Evolutionary conservation across 2,329 filamentous ascomycete species (phyloP).

Genomic region (Sporothrix schenckii): DNA sequence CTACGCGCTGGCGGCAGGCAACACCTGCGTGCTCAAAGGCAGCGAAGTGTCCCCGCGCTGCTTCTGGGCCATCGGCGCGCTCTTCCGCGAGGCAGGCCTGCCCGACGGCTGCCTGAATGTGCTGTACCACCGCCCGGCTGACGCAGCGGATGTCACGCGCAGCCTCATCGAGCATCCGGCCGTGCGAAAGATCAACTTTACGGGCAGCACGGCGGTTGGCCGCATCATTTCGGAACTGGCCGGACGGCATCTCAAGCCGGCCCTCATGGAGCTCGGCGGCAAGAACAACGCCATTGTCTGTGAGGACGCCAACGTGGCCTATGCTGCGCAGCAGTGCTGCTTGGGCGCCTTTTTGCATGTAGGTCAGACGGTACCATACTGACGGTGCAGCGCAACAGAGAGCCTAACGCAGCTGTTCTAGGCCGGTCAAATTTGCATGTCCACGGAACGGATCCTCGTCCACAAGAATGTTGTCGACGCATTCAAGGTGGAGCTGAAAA

Average conservation of each 20-base stretch:
- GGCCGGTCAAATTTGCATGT: slow-evolving; percentile 83
- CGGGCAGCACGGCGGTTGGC: slow-evolving; percentile 74
- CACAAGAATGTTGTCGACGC: slow-evolving; percentile 51
- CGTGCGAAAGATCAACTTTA: slow-evolving; percentile 84
- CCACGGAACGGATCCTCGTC: slow-evolving; percentile 72
- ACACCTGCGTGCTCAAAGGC: slow-evolving; percentile 73
- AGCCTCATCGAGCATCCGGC: slow-evolving; percentile 67
- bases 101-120: slow-evolving; percentile 75
- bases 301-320: slow-evolving; percentile 75
- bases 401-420: slow-evolving; percentile 45
- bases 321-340: slow-evolving; percentile 69
- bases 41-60: slow-evolving; percentile 68
- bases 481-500: slow-evolving; percentile 52
- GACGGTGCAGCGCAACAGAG: not conserved
- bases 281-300: slow-evolving; percentile 79
- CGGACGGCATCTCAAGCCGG: slow-evolving; percentile 75
- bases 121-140: slow-evolving; percentile 65
- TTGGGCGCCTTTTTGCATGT: slow-evolving; percentile 66
- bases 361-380: too few species aligned
- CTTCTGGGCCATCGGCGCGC: slow-evolving; percentile 63
- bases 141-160: slow-evolving; percentile 68
- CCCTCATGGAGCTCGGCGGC: slow-evolving; percentile 79
- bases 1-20: slow-evolving; percentile 74
- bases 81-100: slow-evolving; percentile 74
- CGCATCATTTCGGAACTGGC: slow-evolving; percentile 70